phyloP scores from a whole-genome alignment of 163 green algal species.

The Scenedesmus sp. region DNA sequence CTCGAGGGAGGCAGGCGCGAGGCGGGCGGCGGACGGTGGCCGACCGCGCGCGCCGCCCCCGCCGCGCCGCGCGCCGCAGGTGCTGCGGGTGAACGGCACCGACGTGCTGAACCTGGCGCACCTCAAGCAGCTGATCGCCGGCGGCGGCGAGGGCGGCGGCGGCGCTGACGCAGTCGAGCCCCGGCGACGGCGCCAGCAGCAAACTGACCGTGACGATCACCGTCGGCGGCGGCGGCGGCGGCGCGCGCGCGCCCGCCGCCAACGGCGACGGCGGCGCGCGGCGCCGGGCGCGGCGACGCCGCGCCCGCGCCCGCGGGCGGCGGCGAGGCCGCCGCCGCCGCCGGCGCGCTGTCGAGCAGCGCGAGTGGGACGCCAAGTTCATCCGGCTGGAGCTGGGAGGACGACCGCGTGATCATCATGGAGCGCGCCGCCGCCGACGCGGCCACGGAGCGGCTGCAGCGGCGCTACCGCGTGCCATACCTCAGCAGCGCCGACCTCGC shows the following conservation, averaged over 20 bases:
- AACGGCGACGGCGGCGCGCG: background rate
- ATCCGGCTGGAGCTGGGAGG: constrained; percentile 45
- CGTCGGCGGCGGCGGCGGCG: background rate
- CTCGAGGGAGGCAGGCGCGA: too few relatives aligned
- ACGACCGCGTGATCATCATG: constrained; percentile 46
- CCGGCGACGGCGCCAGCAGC: background rate
- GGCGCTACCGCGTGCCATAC: constrained; percentile 39
- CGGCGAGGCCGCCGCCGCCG: background rate
- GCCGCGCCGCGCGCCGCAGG: constrained; percentile 17
- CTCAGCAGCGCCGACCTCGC: constrained; percentile 41
- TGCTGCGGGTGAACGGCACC: constrained; percentile 59
- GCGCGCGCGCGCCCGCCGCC: background rate
- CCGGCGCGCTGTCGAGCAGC: background rate
- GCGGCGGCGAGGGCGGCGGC: background rate
- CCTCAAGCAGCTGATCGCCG: constrained; percentile 57
- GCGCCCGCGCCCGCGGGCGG: background rate
- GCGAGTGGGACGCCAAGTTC: constrained; percentile 43
- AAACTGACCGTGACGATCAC: constrained; percentile 1
- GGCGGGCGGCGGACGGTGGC: too few relatives aligned
- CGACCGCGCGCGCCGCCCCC: too few relatives aligned
- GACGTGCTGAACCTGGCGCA: constrained; percentile 70
- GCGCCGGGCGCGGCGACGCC: background rate
- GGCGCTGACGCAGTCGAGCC: background rate
- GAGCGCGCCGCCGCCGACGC: constrained; percentile 35
- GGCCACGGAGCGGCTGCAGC: constrained; percentile 40